Percentiles rank a stretch among this genome's conserved stretches.
Evolutionary conservation across 176 grass and related monocot species (phyloP).

Genomic region (Oryza australiensis): DNA sequence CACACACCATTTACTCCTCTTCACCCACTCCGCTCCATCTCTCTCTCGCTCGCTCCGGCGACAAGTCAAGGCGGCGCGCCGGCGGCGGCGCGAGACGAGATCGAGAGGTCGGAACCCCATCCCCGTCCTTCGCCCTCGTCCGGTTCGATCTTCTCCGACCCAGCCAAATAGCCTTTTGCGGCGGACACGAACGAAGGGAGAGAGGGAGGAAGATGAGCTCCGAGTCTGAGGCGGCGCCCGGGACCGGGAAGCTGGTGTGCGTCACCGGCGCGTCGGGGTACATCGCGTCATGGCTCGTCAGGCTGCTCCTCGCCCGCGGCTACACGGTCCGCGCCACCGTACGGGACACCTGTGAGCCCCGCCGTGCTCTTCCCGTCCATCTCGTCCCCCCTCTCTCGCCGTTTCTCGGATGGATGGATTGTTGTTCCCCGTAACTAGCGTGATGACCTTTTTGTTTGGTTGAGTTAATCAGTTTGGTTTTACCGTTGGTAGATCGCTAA

Average conservation of each 20-base stretch:
- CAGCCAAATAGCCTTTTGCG: too few species aligned
- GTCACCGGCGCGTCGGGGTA: constrained; percentile 55
- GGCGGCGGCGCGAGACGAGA: too few species aligned
- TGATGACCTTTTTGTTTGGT: neutral
- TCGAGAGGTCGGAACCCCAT: too few species aligned
- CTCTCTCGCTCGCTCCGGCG: too few species aligned
- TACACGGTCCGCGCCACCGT: constrained; percentile 59
- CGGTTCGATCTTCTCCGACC: too few species aligned
- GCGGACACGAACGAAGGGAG: too few species aligned
- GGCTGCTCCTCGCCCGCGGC: constrained; percentile 48
- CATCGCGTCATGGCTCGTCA: constrained; percentile 58
- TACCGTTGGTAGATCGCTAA: neutral
- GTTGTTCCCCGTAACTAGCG: neutral
- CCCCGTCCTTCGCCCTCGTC: neutral
- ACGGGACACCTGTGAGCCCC: constrained; percentile 27
- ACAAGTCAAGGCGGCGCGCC: too few species aligned
- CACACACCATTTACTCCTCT: neutral
- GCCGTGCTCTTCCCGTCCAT: neutral
- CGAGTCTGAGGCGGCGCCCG: neutral
- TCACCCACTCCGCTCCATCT: neutral
- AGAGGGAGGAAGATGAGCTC: constrained; percentile 17
- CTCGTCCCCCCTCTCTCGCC: too few species aligned
- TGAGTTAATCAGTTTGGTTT: neutral
- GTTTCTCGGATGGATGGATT: neutral
- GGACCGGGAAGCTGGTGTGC: constrained; percentile 45